Conservation (phyloP, 2,329 filamentous ascomycete species). For the Aspergillus unguis region DNA sequence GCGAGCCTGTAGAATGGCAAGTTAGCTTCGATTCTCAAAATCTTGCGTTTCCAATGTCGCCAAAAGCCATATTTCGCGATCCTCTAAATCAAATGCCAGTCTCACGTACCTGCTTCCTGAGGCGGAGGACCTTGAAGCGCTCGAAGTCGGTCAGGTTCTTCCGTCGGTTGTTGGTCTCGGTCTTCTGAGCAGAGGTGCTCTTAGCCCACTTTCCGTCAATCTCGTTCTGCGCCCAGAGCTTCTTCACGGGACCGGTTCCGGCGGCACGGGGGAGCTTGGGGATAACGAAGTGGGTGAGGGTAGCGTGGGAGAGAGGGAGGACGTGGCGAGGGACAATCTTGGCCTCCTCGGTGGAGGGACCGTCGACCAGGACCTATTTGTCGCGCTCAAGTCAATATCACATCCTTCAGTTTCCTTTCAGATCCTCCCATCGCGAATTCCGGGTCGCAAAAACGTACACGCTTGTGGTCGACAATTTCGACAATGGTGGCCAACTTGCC, state of each 20-base stretch:
- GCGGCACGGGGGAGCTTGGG: conserved; percentile 79
- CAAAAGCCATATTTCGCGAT: conserved; percentile 5
- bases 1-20: conserved; percentile 56
- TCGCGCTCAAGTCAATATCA: conserved; percentile 22
- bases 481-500: conserved; percentile 91
- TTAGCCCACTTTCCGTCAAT: conserved; percentile 92
- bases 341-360: conserved; percentile 77
- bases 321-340: conserved; percentile 83
- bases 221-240: conserved; percentile 84
- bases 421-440: background rate
- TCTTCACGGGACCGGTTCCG: conserved; percentile 78
- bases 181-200: conserved; percentile 93
- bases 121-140: conserved; percentile 98
- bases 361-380: conserved; percentile 86
- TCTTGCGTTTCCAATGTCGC: no score
- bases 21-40: conserved; percentile 14
- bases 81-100: no score
- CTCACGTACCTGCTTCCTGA: conserved; percentile 89
- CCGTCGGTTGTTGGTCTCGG: conserved; percentile 79
- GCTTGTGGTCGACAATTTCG: conserved; percentile 99
- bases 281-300: conserved; percentile 87
- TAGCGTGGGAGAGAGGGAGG: conserved; percentile 73
- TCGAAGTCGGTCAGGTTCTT: conserved; percentile 95
- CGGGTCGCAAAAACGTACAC: conserved; percentile 66
- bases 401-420: conserved; percentile 5